phyloP scores from a whole-genome alignment of 495 filamentous ascomycete genomes.

The Podospora sp. region DNA sequence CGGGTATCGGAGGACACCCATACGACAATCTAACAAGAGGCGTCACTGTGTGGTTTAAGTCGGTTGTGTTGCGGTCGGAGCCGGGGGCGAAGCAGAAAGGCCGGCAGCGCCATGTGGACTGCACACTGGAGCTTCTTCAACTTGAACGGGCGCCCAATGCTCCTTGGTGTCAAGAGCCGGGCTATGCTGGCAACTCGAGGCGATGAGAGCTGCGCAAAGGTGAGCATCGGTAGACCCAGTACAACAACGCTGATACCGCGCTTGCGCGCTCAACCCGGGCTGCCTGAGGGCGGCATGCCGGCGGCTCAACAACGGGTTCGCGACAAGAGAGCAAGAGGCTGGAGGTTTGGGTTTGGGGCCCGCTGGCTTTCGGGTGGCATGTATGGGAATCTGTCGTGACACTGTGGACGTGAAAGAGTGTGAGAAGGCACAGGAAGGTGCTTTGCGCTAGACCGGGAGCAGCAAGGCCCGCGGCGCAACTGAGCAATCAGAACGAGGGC shows the following conservation, averaged over 20 bases:
- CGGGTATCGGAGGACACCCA: constrained; percentile 12
- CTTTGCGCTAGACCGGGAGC: constrained; percentile 23
- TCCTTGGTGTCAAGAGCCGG: too few species aligned
- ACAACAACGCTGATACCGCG: not conserved
- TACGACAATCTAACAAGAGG: constrained; percentile 6
- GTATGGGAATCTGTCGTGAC: constrained; percentile 24
- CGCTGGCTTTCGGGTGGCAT: constrained; percentile 19
- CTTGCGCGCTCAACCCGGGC: not conserved
- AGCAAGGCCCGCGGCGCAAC: constrained; percentile 25
- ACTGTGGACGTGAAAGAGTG: constrained; percentile 28
- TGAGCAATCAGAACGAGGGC: constrained; percentile 36
- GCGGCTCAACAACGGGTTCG: not conserved
- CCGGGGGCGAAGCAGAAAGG: constrained; percentile 2
- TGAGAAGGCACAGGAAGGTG: constrained; percentile 24
- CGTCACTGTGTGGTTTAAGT: not conserved
- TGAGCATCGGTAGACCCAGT: not conserved
- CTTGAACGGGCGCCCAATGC: not conserved
- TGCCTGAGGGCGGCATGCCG: not conserved
- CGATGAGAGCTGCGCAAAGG: not conserved
- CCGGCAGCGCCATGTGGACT: constrained; percentile 1
- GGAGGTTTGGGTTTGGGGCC: not conserved
- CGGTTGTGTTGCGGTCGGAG: constrained; percentile 12
- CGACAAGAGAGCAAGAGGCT: not conserved
- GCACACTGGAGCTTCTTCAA: not conserved
- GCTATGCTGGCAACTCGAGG: too few species aligned